These are phyloP conservation scores for Cryphonectria naterciae DNA, from an alignment of 2,329 filamentous ascomycete genomes.

Conservation along the genomic window DNA sequence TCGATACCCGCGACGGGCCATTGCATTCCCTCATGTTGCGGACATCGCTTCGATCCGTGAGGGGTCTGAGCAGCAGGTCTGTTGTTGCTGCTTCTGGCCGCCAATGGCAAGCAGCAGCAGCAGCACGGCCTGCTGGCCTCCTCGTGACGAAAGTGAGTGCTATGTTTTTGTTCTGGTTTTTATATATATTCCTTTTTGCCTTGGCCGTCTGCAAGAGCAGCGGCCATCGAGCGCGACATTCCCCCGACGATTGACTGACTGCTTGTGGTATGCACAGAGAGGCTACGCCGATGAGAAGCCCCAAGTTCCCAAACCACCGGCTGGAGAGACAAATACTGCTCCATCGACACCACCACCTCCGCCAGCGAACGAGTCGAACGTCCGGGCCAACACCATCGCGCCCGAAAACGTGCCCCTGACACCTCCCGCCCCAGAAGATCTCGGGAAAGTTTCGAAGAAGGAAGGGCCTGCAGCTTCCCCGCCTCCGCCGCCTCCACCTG, in stretches of 20 bases:
- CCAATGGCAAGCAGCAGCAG: conserved; percentile 58
- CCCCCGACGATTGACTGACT: conserved; percentile 6
- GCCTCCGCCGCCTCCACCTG: conserved; percentile 42
- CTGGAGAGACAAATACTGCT: conserved; percentile 56
- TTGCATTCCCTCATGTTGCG: conserved; percentile 67
- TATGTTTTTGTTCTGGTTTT: neutral
- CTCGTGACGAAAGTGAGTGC: conserved; percentile 45
- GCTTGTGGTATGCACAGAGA: conserved; percentile 48
- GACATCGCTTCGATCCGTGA: conserved; percentile 68
- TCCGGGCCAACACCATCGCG: conserved; percentile 44
- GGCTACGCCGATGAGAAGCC: conserved; percentile 58
- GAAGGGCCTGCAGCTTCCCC: conserved; percentile 40
- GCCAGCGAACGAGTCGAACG: conserved; percentile 39
- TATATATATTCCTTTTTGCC: conserved; percentile 13
- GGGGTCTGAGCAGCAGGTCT: conserved; percentile 60
- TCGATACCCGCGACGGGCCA: conserved; percentile 39
- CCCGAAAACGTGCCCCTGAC: conserved; percentile 45
- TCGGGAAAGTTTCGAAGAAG: conserved; percentile 16
- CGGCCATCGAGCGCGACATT: conserved; percentile 29
- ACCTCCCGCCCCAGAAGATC: conserved; percentile 43
- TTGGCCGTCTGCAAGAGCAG: conserved; percentile 30
- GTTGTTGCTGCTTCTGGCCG: conserved; percentile 55
- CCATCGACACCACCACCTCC: conserved; percentile 48
- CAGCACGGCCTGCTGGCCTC: conserved; percentile 43
- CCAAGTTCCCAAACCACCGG: conserved; percentile 55